Percentiles rank a stretch among this genome's conserved stretches.
Evolutionary conservation across 441 rosid genomes (phyloP).

Genomic region (Populus tomentosa): DNA sequence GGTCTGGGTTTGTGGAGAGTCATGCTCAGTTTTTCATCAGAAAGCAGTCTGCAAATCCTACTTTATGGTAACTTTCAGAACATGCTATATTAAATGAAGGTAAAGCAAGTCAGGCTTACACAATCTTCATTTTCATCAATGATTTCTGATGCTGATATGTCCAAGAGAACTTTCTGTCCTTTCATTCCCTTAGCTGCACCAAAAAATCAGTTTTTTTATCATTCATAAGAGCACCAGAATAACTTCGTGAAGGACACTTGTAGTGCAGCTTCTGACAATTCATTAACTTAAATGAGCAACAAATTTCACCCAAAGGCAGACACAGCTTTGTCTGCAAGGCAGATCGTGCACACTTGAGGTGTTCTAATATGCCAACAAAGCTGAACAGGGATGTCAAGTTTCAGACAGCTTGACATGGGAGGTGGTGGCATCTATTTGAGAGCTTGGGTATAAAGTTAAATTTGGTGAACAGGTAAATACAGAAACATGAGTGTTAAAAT

Average conservation of each 20-base stretch:
- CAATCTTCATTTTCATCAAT: slow-evolving; percentile 22
- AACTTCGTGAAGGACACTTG: neutral
- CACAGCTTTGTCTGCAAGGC: neutral
- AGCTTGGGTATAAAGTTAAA: neutral
- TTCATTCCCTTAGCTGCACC: slow-evolving; percentile 38
- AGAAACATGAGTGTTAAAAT: neutral
- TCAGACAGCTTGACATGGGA: neutral
- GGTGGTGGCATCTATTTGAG: neutral
- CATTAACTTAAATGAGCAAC: neutral
- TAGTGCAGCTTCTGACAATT: neutral
- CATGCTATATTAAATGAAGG: neutral
- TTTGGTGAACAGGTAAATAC: neutral
- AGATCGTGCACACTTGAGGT: neutral
- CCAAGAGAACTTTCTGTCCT: slow-evolving; percentile 15
- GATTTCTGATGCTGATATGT: slow-evolving; percentile 27
- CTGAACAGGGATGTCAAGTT: neutral
- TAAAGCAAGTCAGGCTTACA: slow-evolving; percentile 24
- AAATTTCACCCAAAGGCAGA: neutral
- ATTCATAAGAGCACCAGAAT: neutral
- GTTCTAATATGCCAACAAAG: neutral
- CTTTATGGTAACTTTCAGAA: neutral
- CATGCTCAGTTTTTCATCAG: neutral
- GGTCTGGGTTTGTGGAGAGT: neutral
- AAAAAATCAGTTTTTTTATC: neutral
- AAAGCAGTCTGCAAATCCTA: neutral